phyloP scores from a whole-genome alignment of 805 yeast species.

The Candida wancherniae region DNA sequence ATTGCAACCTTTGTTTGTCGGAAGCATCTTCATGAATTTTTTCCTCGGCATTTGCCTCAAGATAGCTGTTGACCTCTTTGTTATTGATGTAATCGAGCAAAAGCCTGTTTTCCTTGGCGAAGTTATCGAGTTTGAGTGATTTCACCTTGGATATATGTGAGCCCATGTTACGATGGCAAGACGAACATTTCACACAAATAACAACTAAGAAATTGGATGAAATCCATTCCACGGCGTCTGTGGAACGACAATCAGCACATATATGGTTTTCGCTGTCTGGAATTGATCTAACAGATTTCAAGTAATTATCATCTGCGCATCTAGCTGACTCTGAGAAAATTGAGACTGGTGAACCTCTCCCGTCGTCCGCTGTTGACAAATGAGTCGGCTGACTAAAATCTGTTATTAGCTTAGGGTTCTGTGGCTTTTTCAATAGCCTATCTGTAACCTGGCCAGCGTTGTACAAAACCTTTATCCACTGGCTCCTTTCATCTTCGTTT shows the following conservation, averaged over 20 bases:
- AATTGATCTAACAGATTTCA: conserved; percentile 35
- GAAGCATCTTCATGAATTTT: conserved; percentile 30
- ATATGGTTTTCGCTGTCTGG: conserved; percentile 49
- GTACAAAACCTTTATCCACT: conserved; percentile 64
- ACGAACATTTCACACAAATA: conserved; percentile 81
- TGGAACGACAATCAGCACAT: conserved; percentile 79
- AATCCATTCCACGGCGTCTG: conserved; percentile 76
- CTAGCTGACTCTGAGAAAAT: conserved; percentile 21
- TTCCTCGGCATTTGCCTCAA: conserved; percentile 43
- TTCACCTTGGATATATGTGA: conserved; percentile 74
- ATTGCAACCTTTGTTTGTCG: conserved; percentile 49
- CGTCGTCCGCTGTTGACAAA: conserved; percentile 5
- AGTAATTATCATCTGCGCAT: conserved; percentile 21
- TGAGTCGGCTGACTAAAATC: conserved; percentile 16
- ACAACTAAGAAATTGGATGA: conserved; percentile 68
- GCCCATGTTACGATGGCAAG: conserved; percentile 84
- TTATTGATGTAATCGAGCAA: conserved; percentile 54
- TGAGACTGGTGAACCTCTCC: conserved; percentile 30
- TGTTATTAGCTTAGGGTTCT: conserved; percentile 7
- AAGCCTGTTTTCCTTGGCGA: conserved; percentile 54
- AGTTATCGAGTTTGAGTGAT: conserved; percentile 71
- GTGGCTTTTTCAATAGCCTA: conserved; percentile 7
- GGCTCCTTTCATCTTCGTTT: conserved; percentile 57
- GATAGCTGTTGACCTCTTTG: conserved; percentile 48
- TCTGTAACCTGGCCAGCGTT: conserved; percentile 49